phyloP scores from a whole-genome alignment of 2,329 filamentous ascomycete species.

The Fusarium sp. region DNA sequence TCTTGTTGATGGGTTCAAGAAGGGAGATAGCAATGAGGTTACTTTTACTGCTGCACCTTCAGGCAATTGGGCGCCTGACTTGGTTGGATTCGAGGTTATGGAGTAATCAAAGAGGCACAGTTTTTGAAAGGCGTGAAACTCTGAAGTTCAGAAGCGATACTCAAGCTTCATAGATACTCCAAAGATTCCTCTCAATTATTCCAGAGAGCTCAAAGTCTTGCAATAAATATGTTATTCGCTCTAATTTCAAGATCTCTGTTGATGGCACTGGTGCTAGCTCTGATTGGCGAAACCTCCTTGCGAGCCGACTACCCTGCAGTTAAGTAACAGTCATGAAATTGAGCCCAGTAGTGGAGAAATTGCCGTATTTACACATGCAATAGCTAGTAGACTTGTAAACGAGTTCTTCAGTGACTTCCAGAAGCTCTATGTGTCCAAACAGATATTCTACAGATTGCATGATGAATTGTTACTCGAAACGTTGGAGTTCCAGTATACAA shows the following conservation, averaged over 20 bases:
- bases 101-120: not conserved
- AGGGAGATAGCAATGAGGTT: conserved; percentile 54
- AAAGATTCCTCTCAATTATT: not conserved
- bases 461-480: too few relatives aligned
- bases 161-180: not conserved
- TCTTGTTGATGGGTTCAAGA: conserved; percentile 60
- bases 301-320: not conserved
- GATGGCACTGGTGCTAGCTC: not conserved
- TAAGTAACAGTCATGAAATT: not conserved
- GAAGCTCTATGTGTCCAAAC: too few relatives aligned
- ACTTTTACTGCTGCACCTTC: conserved; percentile 50
- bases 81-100: conserved; percentile 57
- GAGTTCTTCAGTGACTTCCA: too few relatives aligned
- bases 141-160: not conserved
- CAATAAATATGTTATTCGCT: too few relatives aligned
- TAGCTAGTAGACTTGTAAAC: too few relatives aligned
- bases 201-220: too few relatives aligned
- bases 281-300: not conserved
- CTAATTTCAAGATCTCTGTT: not conserved
- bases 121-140: too few relatives aligned
- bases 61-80: conserved; percentile 54
- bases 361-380: too few relatives aligned
- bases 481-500: too few relatives aligned
- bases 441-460: too few relatives aligned
- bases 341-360: too few relatives aligned